phyloP scores from a whole-genome alignment of 2,329 filamentous ascomycete species.

The Hypoxylon sp. region DNA sequence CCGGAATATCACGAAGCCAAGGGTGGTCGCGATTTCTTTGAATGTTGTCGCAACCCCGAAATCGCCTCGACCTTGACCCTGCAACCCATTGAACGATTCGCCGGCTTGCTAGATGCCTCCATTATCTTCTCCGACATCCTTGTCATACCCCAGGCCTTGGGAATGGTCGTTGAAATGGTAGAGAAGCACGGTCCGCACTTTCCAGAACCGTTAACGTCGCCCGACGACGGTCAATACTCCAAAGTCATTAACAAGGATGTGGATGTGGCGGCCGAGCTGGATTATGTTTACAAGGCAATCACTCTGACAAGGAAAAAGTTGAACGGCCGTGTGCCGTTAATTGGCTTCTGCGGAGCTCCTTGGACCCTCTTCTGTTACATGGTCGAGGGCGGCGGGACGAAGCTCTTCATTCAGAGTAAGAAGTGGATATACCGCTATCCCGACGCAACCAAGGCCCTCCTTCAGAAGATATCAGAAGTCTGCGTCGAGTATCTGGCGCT shows the following conservation, averaged over 20 bases:
- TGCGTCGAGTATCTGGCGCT: constrained; percentile 95
- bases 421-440: constrained; percentile 96
- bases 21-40: constrained; percentile 92
- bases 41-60: constrained; percentile 94
- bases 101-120: constrained; percentile 91
- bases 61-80: constrained; percentile 93
- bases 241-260: constrained; percentile 82
- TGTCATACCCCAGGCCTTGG: constrained; percentile 97
- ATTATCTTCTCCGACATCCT: constrained; percentile 99
- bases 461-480: constrained; percentile 93
- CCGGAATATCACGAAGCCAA: constrained; percentile 98
- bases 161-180: constrained; percentile 98
- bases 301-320: constrained; percentile 91
- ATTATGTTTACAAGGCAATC: constrained; percentile 97
- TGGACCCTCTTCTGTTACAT: constrained; percentile 99
- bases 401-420: constrained; percentile 94
- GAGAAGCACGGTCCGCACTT: constrained; percentile 98
- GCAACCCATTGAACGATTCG: constrained; percentile 93
- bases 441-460: constrained; percentile 81
- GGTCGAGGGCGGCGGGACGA: constrained; percentile 97
- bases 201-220: constrained; percentile 83
- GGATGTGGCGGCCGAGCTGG: constrained; percentile 86
- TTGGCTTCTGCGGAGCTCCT: constrained; percentile 96
- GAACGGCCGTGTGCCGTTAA: constrained; percentile 88
- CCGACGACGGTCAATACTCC: constrained; percentile 86